Base-by-base conservation (phyloP, 139 green algal genomes). In the Tetratostichococcus sp. region DNA sequence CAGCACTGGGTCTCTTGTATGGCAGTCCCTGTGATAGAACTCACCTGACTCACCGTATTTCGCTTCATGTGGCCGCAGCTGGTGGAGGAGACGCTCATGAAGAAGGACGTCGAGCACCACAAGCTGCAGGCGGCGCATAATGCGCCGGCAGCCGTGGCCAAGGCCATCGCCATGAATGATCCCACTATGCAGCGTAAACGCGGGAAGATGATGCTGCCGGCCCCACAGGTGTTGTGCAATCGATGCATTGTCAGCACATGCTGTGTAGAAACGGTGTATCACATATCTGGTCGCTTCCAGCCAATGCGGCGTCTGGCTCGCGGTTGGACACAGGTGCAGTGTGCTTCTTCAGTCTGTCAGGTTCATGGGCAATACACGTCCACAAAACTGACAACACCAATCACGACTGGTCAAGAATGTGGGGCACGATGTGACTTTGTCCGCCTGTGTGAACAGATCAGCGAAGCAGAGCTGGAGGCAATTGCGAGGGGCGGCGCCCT, bases 161-260 rank as follows among this genome's bases (percentile, higher is more conserved):
- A 90, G 72, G 71, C 76, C 8, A 76, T 91, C 57, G 84, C 89
- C 35, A 65, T 88, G 59, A 94, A 97, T 69, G 91, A 95, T 50
- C 78, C 88, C 0, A 67, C 59, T 42, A 69, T 80, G 34, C 73
- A 86, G 39, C 73, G 85, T 11, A 77, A 85, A 35, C 80, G 92
- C 11, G 84, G 85, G 59, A 96, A 96, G 79, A 92, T 99, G 84
- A 97, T 95, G 86, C 87, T 99, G 76, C 92, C 91, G 14, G 89
- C 91, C 23, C 91, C 91, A 28, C 88, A 94, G 79, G 83, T 90
- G 35, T 4, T 65, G 43, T 6, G n/a, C n/a, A n/a, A 8, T 8
- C 39, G 39, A 14, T 14, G 39, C 39, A 50, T 50, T 50, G 8
- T 8, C 58, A 17, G 50, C 30, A 23, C 25, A 32, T n/a, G 70